Evolutionary conservation across 2,329 filamentous ascomycete genomes (phyloP).

Genomic region (Exophiala lecanii-corni): DNA sequence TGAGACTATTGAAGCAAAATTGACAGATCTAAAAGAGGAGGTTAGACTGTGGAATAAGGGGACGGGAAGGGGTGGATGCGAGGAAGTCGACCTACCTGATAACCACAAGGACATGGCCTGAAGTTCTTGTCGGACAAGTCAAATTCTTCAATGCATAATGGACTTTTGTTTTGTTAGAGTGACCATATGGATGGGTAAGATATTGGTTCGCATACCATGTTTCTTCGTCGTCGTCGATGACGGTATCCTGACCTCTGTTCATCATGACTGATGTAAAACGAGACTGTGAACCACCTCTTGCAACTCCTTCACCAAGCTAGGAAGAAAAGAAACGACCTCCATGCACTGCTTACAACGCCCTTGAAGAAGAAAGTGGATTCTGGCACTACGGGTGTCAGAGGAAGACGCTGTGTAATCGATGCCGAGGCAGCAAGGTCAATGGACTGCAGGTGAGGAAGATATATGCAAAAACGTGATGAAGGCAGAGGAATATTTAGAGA

Average conservation of each 20-base stretch:
- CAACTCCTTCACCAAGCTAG: slow-evolving; percentile 25
- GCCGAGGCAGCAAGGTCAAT: too few relatives aligned
- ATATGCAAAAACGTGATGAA: too few relatives aligned
- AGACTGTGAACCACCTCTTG: slow-evolving; percentile 20
- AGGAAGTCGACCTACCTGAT: slow-evolving; percentile 64
- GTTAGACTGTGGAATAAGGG: not conserved
- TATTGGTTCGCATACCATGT: slow-evolving; percentile 36
- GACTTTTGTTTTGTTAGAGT: slow-evolving; percentile 52
- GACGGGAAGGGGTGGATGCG: not conserved
- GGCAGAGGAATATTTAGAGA: too few relatives aligned
- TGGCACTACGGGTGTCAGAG: too few relatives aligned
- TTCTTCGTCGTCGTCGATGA: slow-evolving; percentile 49
- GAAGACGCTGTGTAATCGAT: too few relatives aligned
- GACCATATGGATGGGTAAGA: slow-evolving; percentile 1
- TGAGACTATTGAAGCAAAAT: slow-evolving; percentile 99
- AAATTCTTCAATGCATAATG: slow-evolving; percentile 97
- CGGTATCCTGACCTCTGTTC: slow-evolving; percentile 44
- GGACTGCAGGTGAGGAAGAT: too few relatives aligned
- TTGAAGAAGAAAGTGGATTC: not conserved
- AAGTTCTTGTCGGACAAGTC: slow-evolving; percentile 97
- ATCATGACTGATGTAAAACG: slow-evolving; percentile 32
- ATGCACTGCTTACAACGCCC: slow-evolving; percentile 20
- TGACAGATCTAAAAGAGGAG: slow-evolving; percentile 73
- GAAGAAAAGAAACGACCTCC: slow-evolving; percentile 18
- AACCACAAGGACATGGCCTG: slow-evolving; percentile 92